Conservation (phyloP, 1,139 yeast genomes). For the Geotrichum siamense region DNA sequence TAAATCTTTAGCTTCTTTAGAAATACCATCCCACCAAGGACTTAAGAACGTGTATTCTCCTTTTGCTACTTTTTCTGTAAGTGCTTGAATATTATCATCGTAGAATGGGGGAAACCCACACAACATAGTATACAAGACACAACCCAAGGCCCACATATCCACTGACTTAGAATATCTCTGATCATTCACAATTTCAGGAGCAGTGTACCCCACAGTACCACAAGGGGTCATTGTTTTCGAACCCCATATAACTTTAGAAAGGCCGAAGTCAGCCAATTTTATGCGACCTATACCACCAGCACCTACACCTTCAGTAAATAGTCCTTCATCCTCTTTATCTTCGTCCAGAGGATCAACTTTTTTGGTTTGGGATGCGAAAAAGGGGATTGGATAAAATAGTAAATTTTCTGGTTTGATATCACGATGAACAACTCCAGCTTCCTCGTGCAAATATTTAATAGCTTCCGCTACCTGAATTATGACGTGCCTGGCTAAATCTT, state of each 20-base stretch:
- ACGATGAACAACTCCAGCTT: conserved; percentile 81
- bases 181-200: conserved; percentile 87
- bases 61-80: conserved; percentile 72
- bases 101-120: conserved; percentile 97
- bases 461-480: conserved; percentile 80
- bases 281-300: conserved; percentile 85
- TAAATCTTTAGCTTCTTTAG: conserved; percentile 69
- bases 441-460: conserved; percentile 70
- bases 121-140: conserved; percentile 78
- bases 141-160: conserved; percentile 95
- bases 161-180: conserved; percentile 83
- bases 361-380: conserved; percentile 46
- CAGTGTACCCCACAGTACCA: conserved; percentile 87
- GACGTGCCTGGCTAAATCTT: conserved; percentile 75
- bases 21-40: conserved; percentile 98
- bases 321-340: conserved; percentile 76
- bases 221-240: conserved; percentile 75
- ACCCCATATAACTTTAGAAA: conserved; percentile 72
- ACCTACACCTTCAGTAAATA: conserved; percentile 65
- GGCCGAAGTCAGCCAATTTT: conserved; percentile 87
- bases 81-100: conserved; percentile 71
- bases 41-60: conserved; percentile 77
- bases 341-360: conserved; percentile 65
- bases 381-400: conserved; percentile 68
- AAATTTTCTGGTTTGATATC: conserved; percentile 94